Evolutionary conservation across 345 rosid genomes (phyloP).

Genomic region (Syzygium jambos): DNA sequence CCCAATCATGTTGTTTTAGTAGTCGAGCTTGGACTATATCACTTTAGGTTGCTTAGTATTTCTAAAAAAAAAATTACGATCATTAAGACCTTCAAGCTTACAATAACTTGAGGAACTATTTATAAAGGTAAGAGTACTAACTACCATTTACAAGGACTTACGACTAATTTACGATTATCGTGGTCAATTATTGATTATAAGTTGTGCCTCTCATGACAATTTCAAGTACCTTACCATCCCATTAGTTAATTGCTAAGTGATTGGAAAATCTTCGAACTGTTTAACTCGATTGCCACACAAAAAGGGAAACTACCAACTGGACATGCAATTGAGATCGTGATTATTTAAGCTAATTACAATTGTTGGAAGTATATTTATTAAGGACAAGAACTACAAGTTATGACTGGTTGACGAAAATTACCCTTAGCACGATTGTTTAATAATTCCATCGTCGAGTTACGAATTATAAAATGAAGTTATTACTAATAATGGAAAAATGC

Average conservation of each 20-base stretch:
- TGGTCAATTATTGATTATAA: background rate
- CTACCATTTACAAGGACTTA: background rate
- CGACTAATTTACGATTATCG: no score
- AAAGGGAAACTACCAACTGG: background rate
- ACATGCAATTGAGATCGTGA: background rate
- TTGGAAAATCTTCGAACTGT: no score
- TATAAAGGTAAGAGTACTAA: background rate
- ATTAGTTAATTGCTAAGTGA: no score
- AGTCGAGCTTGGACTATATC: no score
- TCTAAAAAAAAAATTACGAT: background rate
- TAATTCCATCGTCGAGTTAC: no score
- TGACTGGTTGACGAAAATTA: background rate
- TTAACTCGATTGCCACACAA: no score
- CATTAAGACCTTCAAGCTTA: background rate
- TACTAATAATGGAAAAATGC: background rate
- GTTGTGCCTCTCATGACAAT: background rate
- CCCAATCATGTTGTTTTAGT: no score
- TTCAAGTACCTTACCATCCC: no score
- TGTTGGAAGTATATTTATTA: rapidly evolving
- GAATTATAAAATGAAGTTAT: background rate
- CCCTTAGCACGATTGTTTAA: background rate
- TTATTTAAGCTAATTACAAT: background rate
- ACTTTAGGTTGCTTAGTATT: background rate
- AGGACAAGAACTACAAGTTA: background rate
- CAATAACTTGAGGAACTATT: background rate